Percentiles rank a stretch among this genome's conserved stretches.
Evolutionary conservation across 2,329 filamentous ascomycete species (phyloP).

Genomic region (Huntiella abstrusa): DNA sequence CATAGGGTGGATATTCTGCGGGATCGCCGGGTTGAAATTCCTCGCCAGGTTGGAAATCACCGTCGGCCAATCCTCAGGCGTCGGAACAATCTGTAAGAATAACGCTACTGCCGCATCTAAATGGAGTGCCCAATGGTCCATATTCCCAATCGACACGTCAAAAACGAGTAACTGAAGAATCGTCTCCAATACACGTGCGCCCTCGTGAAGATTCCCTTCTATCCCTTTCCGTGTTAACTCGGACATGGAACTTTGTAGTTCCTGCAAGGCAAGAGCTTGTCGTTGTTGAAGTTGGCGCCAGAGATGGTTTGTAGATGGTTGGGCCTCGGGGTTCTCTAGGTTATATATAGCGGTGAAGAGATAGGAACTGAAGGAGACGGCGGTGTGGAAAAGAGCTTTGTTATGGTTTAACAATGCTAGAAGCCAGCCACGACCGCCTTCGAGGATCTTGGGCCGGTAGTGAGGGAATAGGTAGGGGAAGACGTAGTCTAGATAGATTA

Average conservation of each 20-base stretch:
- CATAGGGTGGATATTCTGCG: conserved; percentile 20
- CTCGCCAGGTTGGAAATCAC: conserved; percentile 18
- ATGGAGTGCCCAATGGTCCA: conserved; percentile 31
- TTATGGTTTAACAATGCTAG: conserved; percentile 37
- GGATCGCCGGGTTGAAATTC: conserved; percentile 19
- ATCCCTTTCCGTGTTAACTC: conserved; percentile 18
- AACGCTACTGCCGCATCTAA: conserved; percentile 30
- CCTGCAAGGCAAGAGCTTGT: conserved; percentile 25
- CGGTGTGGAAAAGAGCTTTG: conserved; percentile 37
- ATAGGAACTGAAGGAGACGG: conserved; percentile 36
- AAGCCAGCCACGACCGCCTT: conserved; percentile 42
- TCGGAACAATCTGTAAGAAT: conserved; percentile 26
- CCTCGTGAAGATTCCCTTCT: conserved; percentile 17
- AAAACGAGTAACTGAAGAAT: conserved; percentile 36
- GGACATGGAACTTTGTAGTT: conserved; percentile 25
- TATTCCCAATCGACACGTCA: conserved; percentile 27
- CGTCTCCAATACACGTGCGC: conserved; percentile 27
- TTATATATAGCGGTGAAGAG: conserved; percentile 29
- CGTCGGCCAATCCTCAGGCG: conserved; percentile 21
- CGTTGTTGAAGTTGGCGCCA: conserved; percentile 24
- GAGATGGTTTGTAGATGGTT: conserved; percentile 20
- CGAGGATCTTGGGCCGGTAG: conserved; percentile 35
- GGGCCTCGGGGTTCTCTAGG: conserved; percentile 14
- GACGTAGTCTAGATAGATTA: conserved; percentile 43
- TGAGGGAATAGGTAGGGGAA: conserved; percentile 45